A percentile compares a stretch with the other conserved stretches of the same genome.
Evolutionary conservation across 352 stramenopile species (phyloP).

Genomic region (Pythium dissotocum): DNA sequence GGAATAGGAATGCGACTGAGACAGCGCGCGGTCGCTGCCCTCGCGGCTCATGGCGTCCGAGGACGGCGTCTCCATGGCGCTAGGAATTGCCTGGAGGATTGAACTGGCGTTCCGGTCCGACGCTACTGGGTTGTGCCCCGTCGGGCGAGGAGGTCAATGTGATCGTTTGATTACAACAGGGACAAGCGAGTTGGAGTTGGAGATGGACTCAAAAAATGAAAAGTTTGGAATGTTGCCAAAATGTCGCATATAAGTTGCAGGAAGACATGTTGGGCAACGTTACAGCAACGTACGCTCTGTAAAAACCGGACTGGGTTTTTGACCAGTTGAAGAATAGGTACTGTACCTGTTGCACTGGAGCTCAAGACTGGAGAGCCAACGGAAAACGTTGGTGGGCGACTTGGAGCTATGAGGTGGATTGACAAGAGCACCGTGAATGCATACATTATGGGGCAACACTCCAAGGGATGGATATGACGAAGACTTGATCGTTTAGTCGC

Average conservation of each 20-base stretch:
- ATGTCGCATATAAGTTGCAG: neutral
- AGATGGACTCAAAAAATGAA: neutral
- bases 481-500: neutral
- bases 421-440: neutral
- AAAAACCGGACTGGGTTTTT: neutral
- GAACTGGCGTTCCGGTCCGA: neutral
- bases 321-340: constrained; percentile 1
- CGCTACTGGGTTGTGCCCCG: neutral
- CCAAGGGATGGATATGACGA: too few species aligned
- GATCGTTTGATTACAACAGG: neutral
- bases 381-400: neutral
- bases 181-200: neutral
- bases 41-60: constrained; percentile 5
- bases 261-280: neutral
- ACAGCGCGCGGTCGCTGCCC: constrained; percentile 2
- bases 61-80: neutral
- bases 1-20: neutral
- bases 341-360: neutral
- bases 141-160: neutral
- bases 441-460: neutral
- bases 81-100: neutral
- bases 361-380: neutral
- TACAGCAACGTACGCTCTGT: neutral
- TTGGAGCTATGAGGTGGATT: too few species aligned
- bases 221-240: neutral